A percentile compares a stretch with the other conserved stretches of the same genome.
Evolutionary conservation across 495 filamentous ascomycete genomes (phyloP).

Genomic region (Tetracladium marchalianum): DNA sequence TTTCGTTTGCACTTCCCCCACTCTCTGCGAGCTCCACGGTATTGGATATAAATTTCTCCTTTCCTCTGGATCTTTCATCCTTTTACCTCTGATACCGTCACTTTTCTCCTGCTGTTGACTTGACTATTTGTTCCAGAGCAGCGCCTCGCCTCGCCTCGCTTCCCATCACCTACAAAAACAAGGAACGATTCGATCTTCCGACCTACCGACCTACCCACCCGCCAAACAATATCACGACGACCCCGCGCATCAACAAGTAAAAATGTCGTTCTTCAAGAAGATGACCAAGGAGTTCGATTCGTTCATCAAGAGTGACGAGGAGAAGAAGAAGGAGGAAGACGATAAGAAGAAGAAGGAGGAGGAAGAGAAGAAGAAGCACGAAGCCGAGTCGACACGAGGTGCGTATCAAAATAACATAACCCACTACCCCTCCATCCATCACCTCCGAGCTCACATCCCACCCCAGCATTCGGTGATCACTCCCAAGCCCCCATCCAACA

Average conservation of each 20-base stretch:
- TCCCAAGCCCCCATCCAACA: not conserved
- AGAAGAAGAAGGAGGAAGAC: constrained; percentile 2
- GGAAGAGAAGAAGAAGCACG: not conserved
- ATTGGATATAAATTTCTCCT: too few relatives aligned
- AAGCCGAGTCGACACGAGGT: not conserved
- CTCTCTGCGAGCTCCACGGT: too few relatives aligned
- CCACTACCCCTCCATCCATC: not conserved
- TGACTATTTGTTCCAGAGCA: too few relatives aligned
- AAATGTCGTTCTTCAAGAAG: constrained; percentile 7
- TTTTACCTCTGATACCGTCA: too few relatives aligned
- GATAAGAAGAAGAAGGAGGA: not conserved
- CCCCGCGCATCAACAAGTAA: not conserved
- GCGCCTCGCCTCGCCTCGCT: too few relatives aligned
- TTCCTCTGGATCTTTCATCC: too few relatives aligned
- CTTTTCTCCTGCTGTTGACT: too few relatives aligned
- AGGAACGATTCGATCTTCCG: too few relatives aligned
- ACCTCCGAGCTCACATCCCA: too few relatives aligned
- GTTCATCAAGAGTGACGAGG: not conserved
- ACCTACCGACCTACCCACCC: too few relatives aligned
- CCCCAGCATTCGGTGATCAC: not conserved
- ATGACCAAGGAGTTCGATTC: constrained; percentile 3
- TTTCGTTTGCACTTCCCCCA: too few relatives aligned
- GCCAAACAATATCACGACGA: not conserved
- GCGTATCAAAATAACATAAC: not conserved
- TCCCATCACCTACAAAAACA: too few relatives aligned